These are phyloP conservation scores for Rhodotorula kratochvilovae DNA, from an alignment of 768 basidiomycete species.

Conservation along the genomic window DNA sequence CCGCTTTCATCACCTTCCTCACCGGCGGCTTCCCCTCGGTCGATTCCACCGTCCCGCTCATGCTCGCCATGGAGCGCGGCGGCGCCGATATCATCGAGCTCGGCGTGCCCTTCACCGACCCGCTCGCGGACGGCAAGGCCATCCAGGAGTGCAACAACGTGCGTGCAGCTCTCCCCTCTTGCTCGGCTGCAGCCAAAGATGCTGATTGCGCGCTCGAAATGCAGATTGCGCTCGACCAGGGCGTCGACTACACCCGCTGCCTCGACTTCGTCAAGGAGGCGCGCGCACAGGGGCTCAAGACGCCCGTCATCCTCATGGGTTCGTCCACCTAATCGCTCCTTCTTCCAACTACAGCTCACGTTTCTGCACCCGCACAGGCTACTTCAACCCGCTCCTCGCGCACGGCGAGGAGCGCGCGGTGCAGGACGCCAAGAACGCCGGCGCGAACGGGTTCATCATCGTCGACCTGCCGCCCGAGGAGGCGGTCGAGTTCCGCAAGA, in stretches of 20 bases:
- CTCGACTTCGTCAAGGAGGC: slow-evolving; percentile 73
- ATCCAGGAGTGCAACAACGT: slow-evolving; percentile 95
- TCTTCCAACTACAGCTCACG: background rate
- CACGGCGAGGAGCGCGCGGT: slow-evolving; percentile 95
- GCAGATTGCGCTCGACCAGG: slow-evolving; percentile 77
- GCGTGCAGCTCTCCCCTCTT: background rate
- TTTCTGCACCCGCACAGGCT: slow-evolving; percentile 56
- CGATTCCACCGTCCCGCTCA: slow-evolving; percentile 74
- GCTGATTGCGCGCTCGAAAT: background rate
- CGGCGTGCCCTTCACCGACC: slow-evolving; percentile 92
- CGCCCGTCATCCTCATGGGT: slow-evolving; percentile 94
- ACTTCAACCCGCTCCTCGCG: slow-evolving; percentile 92
- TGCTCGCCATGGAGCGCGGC: slow-evolving; percentile 88
- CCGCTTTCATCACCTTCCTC: slow-evolving; percentile 62
- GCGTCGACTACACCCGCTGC: slow-evolving; percentile 69
- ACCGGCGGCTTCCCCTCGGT: slow-evolving; percentile 85
- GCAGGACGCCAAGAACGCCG: slow-evolving; percentile 77
- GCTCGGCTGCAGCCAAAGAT: too few species aligned
- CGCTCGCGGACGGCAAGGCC: slow-evolving; percentile 87
- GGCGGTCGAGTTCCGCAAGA: slow-evolving; percentile 79
- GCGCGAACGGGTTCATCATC: slow-evolving; percentile 95
- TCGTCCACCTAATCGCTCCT: slow-evolving; percentile 38
- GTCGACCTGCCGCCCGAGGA: slow-evolving; percentile 98
- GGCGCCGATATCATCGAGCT: slow-evolving; percentile 93
- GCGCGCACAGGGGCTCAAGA: slow-evolving; percentile 68